Percentiles rank a stretch among this genome's conserved stretches.
These are phyloP conservation scores for Mallotus repandus DNA, from an alignment of 441 rosid species.

Conservation along the genomic window DNA sequence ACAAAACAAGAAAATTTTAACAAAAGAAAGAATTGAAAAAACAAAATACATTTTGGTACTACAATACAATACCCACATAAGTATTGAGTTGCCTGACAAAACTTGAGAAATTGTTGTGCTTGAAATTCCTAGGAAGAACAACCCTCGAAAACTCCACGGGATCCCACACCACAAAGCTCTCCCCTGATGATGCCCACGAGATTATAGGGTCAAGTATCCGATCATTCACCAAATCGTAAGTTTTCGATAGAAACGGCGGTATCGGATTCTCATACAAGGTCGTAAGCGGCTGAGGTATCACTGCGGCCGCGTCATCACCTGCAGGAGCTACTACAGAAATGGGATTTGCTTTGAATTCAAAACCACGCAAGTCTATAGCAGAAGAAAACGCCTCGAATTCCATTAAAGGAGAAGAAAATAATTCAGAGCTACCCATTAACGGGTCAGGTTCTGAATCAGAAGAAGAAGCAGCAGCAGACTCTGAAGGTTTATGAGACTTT, in stretches of 20 bases:
- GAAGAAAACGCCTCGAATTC: not conserved
- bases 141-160: conserved; percentile 83
- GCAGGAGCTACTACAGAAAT: not conserved
- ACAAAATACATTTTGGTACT: conserved; percentile 26
- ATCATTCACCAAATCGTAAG: conserved; percentile 81
- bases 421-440: conserved; percentile 5
- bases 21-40: not conserved
- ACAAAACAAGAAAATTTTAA: not conserved
- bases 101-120: conserved; percentile 96
- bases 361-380: not conserved
- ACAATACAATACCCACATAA: conserved; percentile 66
- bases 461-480: conserved; percentile 24
- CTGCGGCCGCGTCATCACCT: conserved; percentile 1
- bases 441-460: conserved; percentile 23
- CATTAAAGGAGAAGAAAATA: conserved; percentile 18
- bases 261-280: conserved; percentile 53
- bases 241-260: conserved; percentile 83
- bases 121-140: conserved; percentile 86
- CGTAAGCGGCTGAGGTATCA: conserved; percentile 61
- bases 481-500: not conserved
- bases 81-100: conserved; percentile 97
- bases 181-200: conserved; percentile 74
- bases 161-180: conserved; percentile 84
- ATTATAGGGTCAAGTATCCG: conserved; percentile 63
- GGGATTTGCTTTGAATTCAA: conserved; percentile 16